Evolutionary conservation across 2,329 filamentous ascomycete genomes (phyloP), one percentile per base, ranked within the genome.

Genomic region (Fusarium ramigenum): DNA sequence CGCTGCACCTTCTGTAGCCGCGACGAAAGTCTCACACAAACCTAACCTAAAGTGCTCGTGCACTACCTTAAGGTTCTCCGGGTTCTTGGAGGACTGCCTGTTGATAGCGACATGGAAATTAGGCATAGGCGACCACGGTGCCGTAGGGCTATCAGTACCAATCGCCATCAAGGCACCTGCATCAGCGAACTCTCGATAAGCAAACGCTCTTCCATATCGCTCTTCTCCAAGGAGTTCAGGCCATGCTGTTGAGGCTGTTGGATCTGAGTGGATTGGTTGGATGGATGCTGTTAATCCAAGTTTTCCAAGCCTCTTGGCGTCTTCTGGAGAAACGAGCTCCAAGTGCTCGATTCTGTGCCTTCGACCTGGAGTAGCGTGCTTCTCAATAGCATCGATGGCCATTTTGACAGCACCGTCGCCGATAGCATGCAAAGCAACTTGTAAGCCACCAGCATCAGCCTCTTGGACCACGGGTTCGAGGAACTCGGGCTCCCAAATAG

Each of bases 261-360:
- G 89, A 69, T 89, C 87, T 4, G 86, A 82, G 66, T 89, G 87
- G 1, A 89, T 87, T 0, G 87, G 86, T 74, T 89, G 87, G 34
- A 89, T 82, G 4, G 85, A 88, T 3, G 87, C 87, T 6, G 87
- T 89, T 79, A 92, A 87, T 30, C 89, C 88, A 7, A 89, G 80
- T 30, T 80, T 75, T 2, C 88, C 89, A 7, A 92, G 83, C 2
- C 89, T 82, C 19, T 80, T 82, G 2, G 87, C 89, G 72, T 91
- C 89, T 60, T 84, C 83, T 2, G 85, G 84, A 0, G 84, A 84
- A 1, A 88, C 84, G 28, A 91, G 83, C 77, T 92, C 90, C 15
- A 92, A 80, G 74, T 92, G 90, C 80, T 92, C 89, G 75, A 91
- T 89, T 32, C 90, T 85, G 66, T 90, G 90, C 8, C 90, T 83